Percentiles rank a stretch among this genome's conserved stretches.
These are phyloP conservation scores for Lavandula angustifolia DNA, from an alignment of 257 asterid species.

Conservation along the genomic window DNA sequence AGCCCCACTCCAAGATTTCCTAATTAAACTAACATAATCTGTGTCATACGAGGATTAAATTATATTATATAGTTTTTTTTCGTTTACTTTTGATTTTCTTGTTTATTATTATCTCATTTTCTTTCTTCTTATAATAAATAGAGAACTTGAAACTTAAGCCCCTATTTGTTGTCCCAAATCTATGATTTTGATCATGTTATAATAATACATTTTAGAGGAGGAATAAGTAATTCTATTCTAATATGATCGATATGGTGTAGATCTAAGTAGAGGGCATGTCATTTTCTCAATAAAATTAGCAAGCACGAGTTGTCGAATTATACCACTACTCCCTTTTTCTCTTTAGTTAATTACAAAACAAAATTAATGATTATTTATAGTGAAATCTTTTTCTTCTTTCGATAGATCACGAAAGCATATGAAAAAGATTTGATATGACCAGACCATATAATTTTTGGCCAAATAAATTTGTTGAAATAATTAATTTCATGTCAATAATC, in stretches of 20 bases:
- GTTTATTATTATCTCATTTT: background rate
- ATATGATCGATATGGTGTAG: no score
- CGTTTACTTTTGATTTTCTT: background rate
- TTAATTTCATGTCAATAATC: background rate
- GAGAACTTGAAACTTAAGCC: no score
- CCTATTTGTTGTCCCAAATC: no score
- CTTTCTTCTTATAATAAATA: background rate
- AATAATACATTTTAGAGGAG: no score
- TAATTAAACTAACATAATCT: conserved; percentile 4
- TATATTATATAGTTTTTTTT: background rate
- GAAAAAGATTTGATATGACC: background rate
- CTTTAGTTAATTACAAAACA: no score
- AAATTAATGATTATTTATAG: no score
- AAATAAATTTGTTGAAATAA: background rate
- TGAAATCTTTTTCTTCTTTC: background rate
- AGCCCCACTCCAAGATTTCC: conserved; percentile 29
- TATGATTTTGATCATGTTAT: no score
- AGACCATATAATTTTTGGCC: background rate
- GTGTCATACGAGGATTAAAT: conserved; percentile 5
- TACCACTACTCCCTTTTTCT: no score
- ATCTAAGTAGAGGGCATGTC: no score
- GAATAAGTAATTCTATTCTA: no score
- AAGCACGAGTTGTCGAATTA: no score
- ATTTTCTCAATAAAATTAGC: no score
- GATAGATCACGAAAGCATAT: background rate